Percentiles rank a stretch among this genome's conserved stretches.
These are phyloP conservation scores for Strobilomyces echinocephalus DNA, from an alignment of 768 basidiomycete species.

Conservation along the genomic window DNA sequence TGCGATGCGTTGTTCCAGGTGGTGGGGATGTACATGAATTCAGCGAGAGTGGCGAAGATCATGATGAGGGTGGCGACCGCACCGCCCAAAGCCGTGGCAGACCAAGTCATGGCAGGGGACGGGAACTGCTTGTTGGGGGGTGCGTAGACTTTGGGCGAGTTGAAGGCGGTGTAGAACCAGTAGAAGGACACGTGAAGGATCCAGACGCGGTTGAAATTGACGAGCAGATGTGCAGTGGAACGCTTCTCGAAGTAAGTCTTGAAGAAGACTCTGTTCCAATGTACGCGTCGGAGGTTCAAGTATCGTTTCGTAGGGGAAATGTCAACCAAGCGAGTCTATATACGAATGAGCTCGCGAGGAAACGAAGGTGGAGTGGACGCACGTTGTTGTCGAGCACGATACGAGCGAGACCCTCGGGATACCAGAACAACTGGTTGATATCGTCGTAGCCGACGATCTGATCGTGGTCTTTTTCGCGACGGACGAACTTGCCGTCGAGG, in stretches of 20 bases:
- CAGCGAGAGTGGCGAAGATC: conserved; percentile 88
- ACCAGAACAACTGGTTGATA: conserved; percentile 99
- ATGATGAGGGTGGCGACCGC: conserved; percentile 91
- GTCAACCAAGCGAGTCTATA: conserved; percentile 86
- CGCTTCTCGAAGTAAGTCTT: conserved; percentile 99
- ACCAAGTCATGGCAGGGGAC: conserved; percentile 90
- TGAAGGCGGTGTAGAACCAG: conserved; percentile 98
- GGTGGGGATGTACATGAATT: conserved; percentile 95
- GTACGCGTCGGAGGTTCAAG: conserved; percentile 84
- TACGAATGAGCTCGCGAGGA: conserved; percentile 4
- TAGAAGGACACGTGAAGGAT: conserved; percentile 89
- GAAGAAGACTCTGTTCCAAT: conserved; percentile 96
- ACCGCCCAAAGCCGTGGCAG: conserved; percentile 92
- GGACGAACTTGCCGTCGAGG: conserved; percentile 89
- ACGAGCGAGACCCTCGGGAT: conserved; percentile 93
- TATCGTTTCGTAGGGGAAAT: conserved; percentile 89
- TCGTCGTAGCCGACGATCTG: conserved; percentile 99
- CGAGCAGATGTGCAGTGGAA: conserved; percentile 85
- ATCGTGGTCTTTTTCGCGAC: conserved; percentile 91
- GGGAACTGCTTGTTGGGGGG: conserved; percentile 61
- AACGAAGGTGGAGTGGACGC: conserved; percentile 17
- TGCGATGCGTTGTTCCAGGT: conserved; percentile 99
- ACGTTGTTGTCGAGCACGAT: conserved; percentile 89
- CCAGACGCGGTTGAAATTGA: conserved; percentile 99
- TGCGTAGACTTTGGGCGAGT: conserved; percentile 89